Evolutionary conservation across 2,329 filamentous ascomycete genomes (phyloP).

Genomic region (Phyllosticta citrichinensis): DNA sequence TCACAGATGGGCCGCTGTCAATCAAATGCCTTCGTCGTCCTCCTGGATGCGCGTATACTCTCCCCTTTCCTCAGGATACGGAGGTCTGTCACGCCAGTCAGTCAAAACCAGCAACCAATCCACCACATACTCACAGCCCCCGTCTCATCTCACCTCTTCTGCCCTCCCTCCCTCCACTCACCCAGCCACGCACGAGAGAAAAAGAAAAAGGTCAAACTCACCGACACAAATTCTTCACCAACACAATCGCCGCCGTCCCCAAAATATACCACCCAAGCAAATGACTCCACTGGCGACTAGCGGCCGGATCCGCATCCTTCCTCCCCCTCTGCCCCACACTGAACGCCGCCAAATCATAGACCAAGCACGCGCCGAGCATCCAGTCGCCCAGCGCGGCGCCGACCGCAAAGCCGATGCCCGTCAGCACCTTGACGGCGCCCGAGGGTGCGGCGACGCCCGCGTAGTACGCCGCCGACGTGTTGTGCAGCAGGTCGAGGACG

Average conservation of each 20-base stretch:
- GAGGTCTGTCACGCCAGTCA: background rate
- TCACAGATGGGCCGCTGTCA: too few species aligned
- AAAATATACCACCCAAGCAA: conserved; percentile 43
- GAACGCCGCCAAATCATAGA: conserved; percentile 48
- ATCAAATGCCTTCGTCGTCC: background rate
- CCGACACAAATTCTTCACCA: conserved; percentile 33
- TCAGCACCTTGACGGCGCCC: conserved; percentile 40
- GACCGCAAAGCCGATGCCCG: conserved; percentile 44
- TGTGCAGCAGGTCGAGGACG: conserved; percentile 49
- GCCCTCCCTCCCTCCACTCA: too few species aligned
- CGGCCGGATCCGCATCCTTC: background rate
- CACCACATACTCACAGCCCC: background rate
- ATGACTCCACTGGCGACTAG: conserved; percentile 37
- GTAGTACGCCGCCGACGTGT: conserved; percentile 47
- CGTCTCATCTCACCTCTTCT: background rate
- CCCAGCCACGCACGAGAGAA: too few species aligned
- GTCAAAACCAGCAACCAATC: background rate
- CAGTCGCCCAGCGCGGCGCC: conserved; percentile 44
- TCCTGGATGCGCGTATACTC: conserved; percentile 2
- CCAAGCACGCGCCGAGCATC: conserved; percentile 51
- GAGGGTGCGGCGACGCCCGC: conserved; percentile 35
- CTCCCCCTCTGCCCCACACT: conserved; percentile 42
- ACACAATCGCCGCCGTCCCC: conserved; percentile 44
- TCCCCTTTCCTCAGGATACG: background rate
- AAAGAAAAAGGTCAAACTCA: background rate